Conservation (phyloP, 225 moss, liverwort and hornwort species). For the Marchantia paleacea region DNA sequence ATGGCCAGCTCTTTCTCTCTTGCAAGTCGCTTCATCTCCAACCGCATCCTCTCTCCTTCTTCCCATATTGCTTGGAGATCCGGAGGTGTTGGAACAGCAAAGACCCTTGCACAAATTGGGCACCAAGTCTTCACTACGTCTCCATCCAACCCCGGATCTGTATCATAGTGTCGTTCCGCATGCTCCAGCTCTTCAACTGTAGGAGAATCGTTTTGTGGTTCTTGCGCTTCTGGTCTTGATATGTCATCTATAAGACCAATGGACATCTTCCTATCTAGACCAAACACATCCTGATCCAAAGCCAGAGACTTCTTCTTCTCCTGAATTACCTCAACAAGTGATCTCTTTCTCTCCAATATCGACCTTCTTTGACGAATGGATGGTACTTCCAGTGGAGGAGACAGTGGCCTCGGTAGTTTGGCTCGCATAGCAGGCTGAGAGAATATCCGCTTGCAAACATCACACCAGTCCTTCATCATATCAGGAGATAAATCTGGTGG, state of each 20-base stretch:
- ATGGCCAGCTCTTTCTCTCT: conserved; percentile 27
- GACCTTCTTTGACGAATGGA: neutral
- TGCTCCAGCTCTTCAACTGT: conserved; percentile 13
- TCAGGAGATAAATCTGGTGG: conserved; percentile 21
- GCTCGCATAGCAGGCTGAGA: conserved; percentile 22
- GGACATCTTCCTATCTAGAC: neutral
- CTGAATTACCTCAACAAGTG: conserved; percentile 5
- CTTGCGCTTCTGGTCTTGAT: neutral
- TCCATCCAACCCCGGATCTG: conserved; percentile 28
- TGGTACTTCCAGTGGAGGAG: conserved; percentile 5
- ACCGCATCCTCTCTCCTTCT: conserved; percentile 35
- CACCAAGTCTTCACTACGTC: conserved; percentile 41
- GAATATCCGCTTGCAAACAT: conserved; percentile 28
- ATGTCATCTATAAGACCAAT: neutral
- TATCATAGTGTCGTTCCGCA: conserved; percentile 19
- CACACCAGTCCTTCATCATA: conserved; percentile 40
- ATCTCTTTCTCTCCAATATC: conserved; percentile 6
- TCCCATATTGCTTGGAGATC: conserved; percentile 28
- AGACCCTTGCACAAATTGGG: conserved; percentile 35
- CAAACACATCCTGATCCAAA: conserved; percentile 9
- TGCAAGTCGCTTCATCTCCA: conserved; percentile 33
- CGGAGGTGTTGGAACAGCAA: conserved; percentile 28
- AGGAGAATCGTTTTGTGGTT: neutral
- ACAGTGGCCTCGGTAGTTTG: neutral
- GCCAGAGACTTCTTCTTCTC: conserved; percentile 12